These are phyloP conservation scores for Entomortierella beljakovae DNA, from an alignment of 192 early-diverging fungal species.

Conservation along the genomic window DNA sequence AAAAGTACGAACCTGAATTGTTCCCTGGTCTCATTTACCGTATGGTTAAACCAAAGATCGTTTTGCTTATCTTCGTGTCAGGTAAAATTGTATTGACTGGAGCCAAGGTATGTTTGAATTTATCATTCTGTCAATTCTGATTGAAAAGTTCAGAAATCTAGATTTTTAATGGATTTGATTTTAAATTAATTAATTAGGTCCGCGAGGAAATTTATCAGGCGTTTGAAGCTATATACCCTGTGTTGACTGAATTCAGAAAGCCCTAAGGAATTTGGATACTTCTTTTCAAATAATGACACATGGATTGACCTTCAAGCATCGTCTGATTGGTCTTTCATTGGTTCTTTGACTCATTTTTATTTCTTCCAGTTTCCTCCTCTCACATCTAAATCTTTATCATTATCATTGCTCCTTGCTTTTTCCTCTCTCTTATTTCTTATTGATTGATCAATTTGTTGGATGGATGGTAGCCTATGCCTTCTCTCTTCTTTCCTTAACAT, in stretches of 20 bases:
- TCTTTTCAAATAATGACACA: not conserved
- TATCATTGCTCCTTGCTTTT: no score
- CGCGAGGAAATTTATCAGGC: constrained; percentile 99
- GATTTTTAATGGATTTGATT: not conserved
- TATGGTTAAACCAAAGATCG: constrained; percentile 99
- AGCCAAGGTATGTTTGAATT: constrained; percentile 76
- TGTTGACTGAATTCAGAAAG: constrained; percentile 90
- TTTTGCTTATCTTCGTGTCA: constrained; percentile 98
- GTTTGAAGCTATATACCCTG: constrained; percentile 98
- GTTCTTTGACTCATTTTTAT: not conserved
- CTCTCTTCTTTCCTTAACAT: no score
- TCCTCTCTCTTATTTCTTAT: no score
- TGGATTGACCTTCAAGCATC: not conserved
- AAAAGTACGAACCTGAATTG: constrained; percentile 97
- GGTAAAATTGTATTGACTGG: constrained; percentile 99
- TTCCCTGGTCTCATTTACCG: constrained; percentile 99
- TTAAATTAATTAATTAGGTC: constrained; percentile 31
- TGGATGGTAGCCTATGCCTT: no score
- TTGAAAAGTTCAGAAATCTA: no score
- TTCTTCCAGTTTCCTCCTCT: not conserved
- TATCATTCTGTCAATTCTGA: no score
- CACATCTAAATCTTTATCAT: no score
- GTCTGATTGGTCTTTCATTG: not conserved
- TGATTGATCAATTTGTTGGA: no score
- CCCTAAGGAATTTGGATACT: constrained; percentile 51